Percentiles rank a stretch among this genome's conserved stretches.
These are phyloP conservation scores for Euphorbia schlechtendalii DNA, from an alignment of 441 rosid species.

Conservation along the genomic window DNA sequence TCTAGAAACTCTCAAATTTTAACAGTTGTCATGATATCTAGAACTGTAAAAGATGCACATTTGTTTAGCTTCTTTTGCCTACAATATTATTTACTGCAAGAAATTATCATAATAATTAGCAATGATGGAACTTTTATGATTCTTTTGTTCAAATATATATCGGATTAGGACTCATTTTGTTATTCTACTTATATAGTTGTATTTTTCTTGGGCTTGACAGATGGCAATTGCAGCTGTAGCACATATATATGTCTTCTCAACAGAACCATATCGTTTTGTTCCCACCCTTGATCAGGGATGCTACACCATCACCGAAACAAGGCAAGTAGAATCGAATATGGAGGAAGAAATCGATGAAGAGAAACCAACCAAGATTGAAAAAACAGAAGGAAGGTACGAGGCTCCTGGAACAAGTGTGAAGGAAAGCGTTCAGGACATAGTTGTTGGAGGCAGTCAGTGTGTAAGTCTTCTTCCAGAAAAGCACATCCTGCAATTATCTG, in stretches of 20 bases:
- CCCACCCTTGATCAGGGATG: slow-evolving; percentile 31
- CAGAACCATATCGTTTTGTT: slow-evolving; percentile 46
- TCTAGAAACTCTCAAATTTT: not conserved
- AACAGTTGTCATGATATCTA: too few relatives aligned
- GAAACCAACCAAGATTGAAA: slow-evolving; percentile 35
- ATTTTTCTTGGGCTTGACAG: slow-evolving; percentile 28
- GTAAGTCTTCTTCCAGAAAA: slow-evolving; percentile 28
- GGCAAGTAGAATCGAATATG: slow-evolving; percentile 32
- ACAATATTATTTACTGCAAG: too few relatives aligned
- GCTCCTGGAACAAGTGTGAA: slow-evolving; percentile 71
- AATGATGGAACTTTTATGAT: not conserved
- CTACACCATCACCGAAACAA: slow-evolving; percentile 35
- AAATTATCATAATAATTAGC: too few relatives aligned
- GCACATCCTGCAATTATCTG: not conserved
- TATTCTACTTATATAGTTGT: not conserved
- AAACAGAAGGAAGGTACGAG: slow-evolving; percentile 43
- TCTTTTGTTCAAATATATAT: not conserved
- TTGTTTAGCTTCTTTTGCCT: too few relatives aligned
- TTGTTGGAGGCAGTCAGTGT: slow-evolving; percentile 65
- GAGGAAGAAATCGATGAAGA: slow-evolving; percentile 28
- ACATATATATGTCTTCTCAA: slow-evolving; percentile 69
- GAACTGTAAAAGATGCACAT: too few relatives aligned
- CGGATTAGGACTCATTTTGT: not conserved
- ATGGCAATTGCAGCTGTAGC: slow-evolving; percentile 86
- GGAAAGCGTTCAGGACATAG: slow-evolving; percentile 83